Conservation (phyloP, 495 filamentous ascomycete genomes). For the Aspergillus funiculosus region DNA sequence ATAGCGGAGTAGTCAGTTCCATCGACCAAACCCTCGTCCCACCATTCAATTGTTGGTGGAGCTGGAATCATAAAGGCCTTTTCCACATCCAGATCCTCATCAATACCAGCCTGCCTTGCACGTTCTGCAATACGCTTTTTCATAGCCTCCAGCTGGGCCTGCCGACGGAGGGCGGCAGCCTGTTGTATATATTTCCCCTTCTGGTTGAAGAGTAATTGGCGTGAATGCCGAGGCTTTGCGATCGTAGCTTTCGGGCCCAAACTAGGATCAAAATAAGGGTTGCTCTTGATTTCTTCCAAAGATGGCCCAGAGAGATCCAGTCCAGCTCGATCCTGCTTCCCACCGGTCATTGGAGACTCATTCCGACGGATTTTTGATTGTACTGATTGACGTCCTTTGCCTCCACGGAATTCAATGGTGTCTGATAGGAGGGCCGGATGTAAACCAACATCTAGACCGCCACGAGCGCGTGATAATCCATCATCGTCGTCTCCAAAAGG, state of each 20-base stretch:
- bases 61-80: constrained; percentile 77
- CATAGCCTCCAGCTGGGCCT: constrained; percentile 86
- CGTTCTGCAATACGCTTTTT: constrained; percentile 85
- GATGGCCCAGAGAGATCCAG: constrained; percentile 67
- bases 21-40: constrained; percentile 83
- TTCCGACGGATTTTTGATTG: constrained; percentile 55
- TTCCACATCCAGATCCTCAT: constrained; percentile 85
- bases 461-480: constrained; percentile 48
- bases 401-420: constrained; percentile 55
- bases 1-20: constrained; percentile 67
- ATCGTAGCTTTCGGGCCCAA: constrained; percentile 57
- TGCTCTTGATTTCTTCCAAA: constrained; percentile 61
- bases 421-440: constrained; percentile 83
- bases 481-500: constrained; percentile 40
- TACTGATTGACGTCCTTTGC: constrained; percentile 46
- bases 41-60: constrained; percentile 93
- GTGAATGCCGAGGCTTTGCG: constrained; percentile 57
- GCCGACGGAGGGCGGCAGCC: constrained; percentile 76
- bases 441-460: constrained; percentile 82
- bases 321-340: constrained; percentile 48
- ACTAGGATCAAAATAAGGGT: constrained; percentile 82
- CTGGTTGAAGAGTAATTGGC: constrained; percentile 83
- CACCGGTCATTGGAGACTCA: constrained; percentile 41
- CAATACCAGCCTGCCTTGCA: constrained; percentile 77
- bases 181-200: constrained; percentile 97